These are phyloP conservation scores for Globisporangium cederbergense DNA, from an alignment of 352 stramenopile species.

Conservation along the genomic window DNA sequence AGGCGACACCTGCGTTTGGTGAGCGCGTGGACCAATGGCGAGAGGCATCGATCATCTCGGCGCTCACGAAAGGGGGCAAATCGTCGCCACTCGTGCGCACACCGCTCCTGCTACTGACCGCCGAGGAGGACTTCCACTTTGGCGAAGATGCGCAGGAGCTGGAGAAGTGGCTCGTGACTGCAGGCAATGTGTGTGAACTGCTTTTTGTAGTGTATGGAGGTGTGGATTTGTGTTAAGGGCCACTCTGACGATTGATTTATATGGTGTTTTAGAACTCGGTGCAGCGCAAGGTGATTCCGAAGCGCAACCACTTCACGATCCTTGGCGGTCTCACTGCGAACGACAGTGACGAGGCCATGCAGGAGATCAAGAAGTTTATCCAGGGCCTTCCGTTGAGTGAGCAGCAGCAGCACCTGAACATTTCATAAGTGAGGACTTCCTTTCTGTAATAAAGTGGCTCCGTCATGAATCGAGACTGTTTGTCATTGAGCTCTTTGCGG, in stretches of 20 bases:
- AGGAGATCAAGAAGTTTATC: conserved; percentile 46
- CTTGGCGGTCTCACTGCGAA: conserved; percentile 49
- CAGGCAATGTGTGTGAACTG: conserved; percentile 44
- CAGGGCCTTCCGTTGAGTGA: background rate
- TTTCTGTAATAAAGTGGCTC: no score
- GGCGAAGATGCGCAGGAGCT: conserved; percentile 65
- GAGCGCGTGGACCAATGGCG: conserved; percentile 61
- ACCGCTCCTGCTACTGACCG: conserved; percentile 60
- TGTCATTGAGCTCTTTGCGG: no score
- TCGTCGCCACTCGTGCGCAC: conserved; percentile 45
- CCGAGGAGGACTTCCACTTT: conserved; percentile 83
- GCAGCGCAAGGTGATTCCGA: conserved; percentile 36
- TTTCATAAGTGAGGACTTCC: no score
- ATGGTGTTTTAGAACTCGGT: conserved; percentile 28
- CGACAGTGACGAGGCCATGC: conserved; percentile 34
- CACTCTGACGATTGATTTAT: conserved; percentile 4
- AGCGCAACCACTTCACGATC: conserved; percentile 78
- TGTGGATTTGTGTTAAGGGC: background rate
- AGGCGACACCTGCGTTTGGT: conserved; percentile 67
- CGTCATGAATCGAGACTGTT: no score
- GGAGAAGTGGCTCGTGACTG: conserved; percentile 46
- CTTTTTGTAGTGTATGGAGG: background rate
- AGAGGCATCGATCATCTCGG: conserved; percentile 58
- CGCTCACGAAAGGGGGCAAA: conserved; percentile 33
- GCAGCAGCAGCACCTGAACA: no score